Percentiles rank a stretch among this genome's conserved stretches.
Evolutionary conservation across 2,329 filamentous ascomycete genomes (phyloP).

Genomic region (Diaporthe aspalathi): DNA sequence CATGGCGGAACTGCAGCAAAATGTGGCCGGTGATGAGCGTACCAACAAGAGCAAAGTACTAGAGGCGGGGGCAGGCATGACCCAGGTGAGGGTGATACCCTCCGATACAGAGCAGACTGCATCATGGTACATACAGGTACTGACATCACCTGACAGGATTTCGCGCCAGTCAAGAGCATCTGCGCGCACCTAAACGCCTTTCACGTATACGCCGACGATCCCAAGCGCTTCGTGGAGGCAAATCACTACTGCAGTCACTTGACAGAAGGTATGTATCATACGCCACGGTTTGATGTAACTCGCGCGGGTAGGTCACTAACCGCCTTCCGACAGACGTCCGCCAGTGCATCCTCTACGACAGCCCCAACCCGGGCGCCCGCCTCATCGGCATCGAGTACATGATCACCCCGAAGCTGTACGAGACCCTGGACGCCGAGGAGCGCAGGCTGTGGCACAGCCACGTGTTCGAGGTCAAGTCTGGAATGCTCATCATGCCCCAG

Average conservation of each 20-base stretch:
- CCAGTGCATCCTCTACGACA: slow-evolving; percentile 89
- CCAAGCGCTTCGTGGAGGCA: slow-evolving; percentile 75
- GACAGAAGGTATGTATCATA: slow-evolving; percentile 63
- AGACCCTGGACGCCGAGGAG: slow-evolving; percentile 73
- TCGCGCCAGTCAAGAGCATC: slow-evolving; percentile 77
- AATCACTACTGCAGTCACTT: slow-evolving; percentile 89
- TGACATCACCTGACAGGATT: slow-evolving; percentile 58
- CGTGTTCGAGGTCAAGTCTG: slow-evolving; percentile 79
- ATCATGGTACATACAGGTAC: neutral
- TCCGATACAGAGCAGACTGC: neutral
- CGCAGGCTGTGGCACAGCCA: slow-evolving; percentile 84
- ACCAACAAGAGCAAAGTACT: slow-evolving; percentile 68
- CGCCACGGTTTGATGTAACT: neutral
- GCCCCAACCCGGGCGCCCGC: slow-evolving; percentile 71
- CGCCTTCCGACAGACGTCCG: slow-evolving; percentile 68
- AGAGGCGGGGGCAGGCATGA: slow-evolving; percentile 69
- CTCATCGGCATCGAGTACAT: slow-evolving; percentile 91
- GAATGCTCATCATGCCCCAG: slow-evolving; percentile 83
- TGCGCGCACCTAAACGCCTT: slow-evolving; percentile 91
- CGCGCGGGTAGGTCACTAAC: neutral
- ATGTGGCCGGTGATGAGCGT: slow-evolving; percentile 58
- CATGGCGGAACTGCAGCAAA: slow-evolving; percentile 13
- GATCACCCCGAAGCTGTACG: slow-evolving; percentile 78
- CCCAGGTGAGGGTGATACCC: slow-evolving; percentile 58
- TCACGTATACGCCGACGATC: slow-evolving; percentile 82